Evolutionary conservation across 768 basidiomycete genomes (phyloP).

Genomic region (Lactarius akahatsu): DNA sequence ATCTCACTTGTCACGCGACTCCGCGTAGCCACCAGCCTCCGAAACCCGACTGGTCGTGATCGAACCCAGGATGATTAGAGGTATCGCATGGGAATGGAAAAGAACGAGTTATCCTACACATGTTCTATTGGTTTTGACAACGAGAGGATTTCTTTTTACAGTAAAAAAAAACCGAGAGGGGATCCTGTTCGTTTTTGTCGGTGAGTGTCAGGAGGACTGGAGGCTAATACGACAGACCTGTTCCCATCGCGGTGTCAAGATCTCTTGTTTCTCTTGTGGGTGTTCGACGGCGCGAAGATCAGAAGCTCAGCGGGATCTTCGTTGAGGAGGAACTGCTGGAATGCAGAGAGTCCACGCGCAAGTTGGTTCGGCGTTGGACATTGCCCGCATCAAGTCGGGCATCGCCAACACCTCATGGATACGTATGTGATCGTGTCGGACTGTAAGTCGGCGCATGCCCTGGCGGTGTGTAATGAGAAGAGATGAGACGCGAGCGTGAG

Average conservation of each 20-base stretch:
- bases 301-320: neutral
- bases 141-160: neutral
- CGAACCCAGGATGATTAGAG: too few relatives aligned
- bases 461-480: neutral
- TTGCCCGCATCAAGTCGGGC: too few relatives aligned
- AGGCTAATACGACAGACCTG: neutral
- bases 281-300: neutral
- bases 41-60: neutral
- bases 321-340: neutral
- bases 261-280: neutral
- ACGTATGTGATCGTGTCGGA: too few relatives aligned
- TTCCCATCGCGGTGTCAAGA: neutral
- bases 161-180: too few relatives aligned
- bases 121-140: neutral
- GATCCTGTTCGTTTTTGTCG: neutral
- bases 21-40: neutral
- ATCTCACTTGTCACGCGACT: neutral
- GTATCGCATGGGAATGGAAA: too few relatives aligned
- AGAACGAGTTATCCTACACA: neutral
- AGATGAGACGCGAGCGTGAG: too few relatives aligned
- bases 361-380: too few relatives aligned
- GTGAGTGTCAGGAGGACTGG: neutral
- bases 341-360: neutral
- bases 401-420: too few relatives aligned
- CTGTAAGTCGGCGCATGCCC: neutral